Evolutionary conservation across 345 rosid genomes (phyloP).

Genomic region (Corymbia maculata): DNA sequence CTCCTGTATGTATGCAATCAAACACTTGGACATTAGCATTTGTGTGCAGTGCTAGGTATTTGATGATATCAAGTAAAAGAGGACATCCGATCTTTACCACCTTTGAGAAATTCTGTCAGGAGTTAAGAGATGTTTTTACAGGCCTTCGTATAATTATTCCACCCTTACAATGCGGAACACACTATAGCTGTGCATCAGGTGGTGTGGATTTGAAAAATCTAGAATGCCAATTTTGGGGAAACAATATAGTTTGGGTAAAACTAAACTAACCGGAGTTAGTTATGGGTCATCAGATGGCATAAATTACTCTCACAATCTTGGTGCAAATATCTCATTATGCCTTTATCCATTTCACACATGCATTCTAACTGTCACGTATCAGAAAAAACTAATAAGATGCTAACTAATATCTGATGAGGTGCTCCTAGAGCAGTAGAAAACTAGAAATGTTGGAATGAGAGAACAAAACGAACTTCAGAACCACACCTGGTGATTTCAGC

Average conservation of each 20-base stretch:
- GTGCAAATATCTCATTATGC: too few relatives aligned
- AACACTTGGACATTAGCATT: background rate
- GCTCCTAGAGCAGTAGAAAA: too few relatives aligned
- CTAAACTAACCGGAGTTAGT: too few relatives aligned
- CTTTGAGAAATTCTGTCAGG: background rate
- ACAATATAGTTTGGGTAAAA: too few relatives aligned
- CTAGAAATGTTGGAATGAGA: background rate
- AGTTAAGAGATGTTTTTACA: background rate
- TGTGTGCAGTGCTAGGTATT: background rate
- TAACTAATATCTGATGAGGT: too few relatives aligned
- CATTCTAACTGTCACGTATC: background rate
- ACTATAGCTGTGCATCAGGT: background rate
- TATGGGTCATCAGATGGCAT: background rate
- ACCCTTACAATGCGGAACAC: background rate
- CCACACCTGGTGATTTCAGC: slow-evolving; percentile 21
- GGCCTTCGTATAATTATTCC: fast-evolving
- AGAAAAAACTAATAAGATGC: background rate
- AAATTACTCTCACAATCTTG: background rate
- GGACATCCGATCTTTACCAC: background rate
- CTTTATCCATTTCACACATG: background rate
- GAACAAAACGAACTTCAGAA: slow-evolving; percentile 1
- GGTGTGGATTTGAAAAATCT: background rate
- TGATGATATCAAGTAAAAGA: background rate
- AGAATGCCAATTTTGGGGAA: background rate
- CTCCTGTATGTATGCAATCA: slow-evolving; percentile 10